Evolutionary conservation across 1,284 basidiomycete genomes (phyloP).

Genomic region (Moesziomyces antarcticus): DNA sequence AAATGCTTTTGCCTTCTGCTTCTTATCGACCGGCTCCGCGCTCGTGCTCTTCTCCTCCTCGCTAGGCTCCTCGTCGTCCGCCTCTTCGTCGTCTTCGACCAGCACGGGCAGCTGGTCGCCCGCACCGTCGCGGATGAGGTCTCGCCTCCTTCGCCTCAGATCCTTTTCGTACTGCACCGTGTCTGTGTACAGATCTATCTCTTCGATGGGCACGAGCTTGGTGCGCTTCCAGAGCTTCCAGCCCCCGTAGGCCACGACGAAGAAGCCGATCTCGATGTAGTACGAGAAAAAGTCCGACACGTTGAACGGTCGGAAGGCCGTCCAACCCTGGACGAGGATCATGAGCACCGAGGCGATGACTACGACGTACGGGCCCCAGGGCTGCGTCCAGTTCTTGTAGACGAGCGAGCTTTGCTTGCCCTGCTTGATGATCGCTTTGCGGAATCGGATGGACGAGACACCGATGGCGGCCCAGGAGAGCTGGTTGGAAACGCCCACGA

Average conservation of each 20-base stretch:
- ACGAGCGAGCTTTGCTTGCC: slow-evolving; percentile 69
- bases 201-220: slow-evolving; percentile 39
- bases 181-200: slow-evolving; percentile 63
- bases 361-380: slow-evolving; percentile 60
- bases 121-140: slow-evolving; percentile 18
- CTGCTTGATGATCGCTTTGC: slow-evolving; percentile 74
- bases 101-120: slow-evolving; percentile 27
- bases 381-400: slow-evolving; percentile 71
- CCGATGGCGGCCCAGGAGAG: slow-evolving; percentile 87
- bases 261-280: slow-evolving; percentile 67
- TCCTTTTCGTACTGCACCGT: slow-evolving; percentile 38
- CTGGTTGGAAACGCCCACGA: slow-evolving; percentile 76
- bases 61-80: slow-evolving; percentile 2
- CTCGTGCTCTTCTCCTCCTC: slow-evolving; percentile 5
- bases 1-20: slow-evolving; percentile 18
- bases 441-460: slow-evolving; percentile 79
- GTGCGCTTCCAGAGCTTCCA: slow-evolving; percentile 54
- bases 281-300: slow-evolving; percentile 68
- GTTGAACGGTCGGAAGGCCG: slow-evolving; percentile 46
- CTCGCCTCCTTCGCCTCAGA: slow-evolving; percentile 20
- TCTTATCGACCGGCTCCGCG: slow-evolving; percentile 3
- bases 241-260: slow-evolving; percentile 33
- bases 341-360: slow-evolving; percentile 53
- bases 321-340: slow-evolving; percentile 66
- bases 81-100: slow-evolving; percentile 37